phyloP scores from a whole-genome alignment of 495 filamentous ascomycete genomes.

The Xylaria acuta region DNA sequence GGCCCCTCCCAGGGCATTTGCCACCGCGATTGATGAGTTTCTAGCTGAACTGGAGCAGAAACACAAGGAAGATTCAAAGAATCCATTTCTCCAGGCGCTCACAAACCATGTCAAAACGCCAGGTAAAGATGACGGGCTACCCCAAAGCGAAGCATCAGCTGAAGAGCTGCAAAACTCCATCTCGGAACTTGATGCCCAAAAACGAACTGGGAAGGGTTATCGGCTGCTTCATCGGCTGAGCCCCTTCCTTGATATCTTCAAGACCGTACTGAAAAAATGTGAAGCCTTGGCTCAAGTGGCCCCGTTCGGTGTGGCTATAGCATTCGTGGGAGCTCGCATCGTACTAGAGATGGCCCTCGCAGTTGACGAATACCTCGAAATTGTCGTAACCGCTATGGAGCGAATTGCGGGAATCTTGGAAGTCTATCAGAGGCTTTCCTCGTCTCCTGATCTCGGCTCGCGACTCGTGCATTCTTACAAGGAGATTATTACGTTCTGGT shows the following conservation, averaged over 20 bases:
- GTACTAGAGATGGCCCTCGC: slow-evolving; percentile 25
- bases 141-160: slow-evolving; percentile 14
- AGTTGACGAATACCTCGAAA: slow-evolving; percentile 26
- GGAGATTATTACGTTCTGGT: slow-evolving; percentile 28
- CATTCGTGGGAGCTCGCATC: slow-evolving; percentile 26
- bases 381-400: slow-evolving; percentile 20
- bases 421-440: slow-evolving; percentile 23
- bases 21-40: slow-evolving; percentile 26
- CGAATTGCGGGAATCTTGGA: slow-evolving; percentile 21
- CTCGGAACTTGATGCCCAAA: slow-evolving; percentile 1
- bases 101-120: neutral
- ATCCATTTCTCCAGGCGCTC: slow-evolving; percentile 21
- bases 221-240: slow-evolving; percentile 20
- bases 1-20: slow-evolving; percentile 4
- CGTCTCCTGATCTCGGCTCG: slow-evolving; percentile 15
- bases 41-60: slow-evolving; percentile 18
- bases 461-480: slow-evolving; percentile 26
- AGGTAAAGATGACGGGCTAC: neutral
- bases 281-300: slow-evolving; percentile 19
- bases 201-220: slow-evolving; percentile 7
- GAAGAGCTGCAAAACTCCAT: slow-evolving; percentile 9
- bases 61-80: slow-evolving; percentile 21
- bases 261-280: slow-evolving; percentile 17
- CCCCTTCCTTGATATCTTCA: slow-evolving; percentile 21
- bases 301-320: slow-evolving; percentile 26